A percentile compares a stretch with the other conserved stretches of the same genome.
These are phyloP conservation scores for Penicillium herquei DNA, from an alignment of 495 filamentous ascomycete species.

Conservation along the genomic window DNA sequence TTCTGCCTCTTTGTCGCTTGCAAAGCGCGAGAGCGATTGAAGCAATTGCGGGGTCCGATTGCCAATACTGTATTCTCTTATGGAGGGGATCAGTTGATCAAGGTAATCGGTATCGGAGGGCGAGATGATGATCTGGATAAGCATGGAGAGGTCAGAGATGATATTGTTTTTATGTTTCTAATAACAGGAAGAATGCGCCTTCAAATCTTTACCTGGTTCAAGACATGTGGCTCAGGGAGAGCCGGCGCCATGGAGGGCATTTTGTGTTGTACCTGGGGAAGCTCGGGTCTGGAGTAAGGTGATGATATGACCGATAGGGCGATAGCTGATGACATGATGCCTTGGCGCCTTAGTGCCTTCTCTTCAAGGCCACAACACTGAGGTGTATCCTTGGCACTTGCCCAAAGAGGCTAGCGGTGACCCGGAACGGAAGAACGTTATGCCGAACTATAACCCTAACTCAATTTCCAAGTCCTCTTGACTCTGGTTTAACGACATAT, in stretches of 20 bases:
- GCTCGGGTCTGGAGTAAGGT: neutral
- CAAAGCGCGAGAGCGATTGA: constrained; percentile 74
- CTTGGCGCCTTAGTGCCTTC: no score
- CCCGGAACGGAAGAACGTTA: no score
- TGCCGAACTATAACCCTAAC: no score
- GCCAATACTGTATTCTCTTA: constrained; percentile 83
- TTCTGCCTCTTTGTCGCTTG: constrained; percentile 80
- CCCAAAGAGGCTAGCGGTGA: no score
- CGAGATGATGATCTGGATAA: constrained; percentile 70
- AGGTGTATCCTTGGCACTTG: no score
- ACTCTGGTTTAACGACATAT: no score
- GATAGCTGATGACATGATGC: no score
- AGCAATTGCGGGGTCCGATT: constrained; percentile 71
- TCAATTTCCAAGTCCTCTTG: no score
- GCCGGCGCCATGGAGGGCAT: constrained; percentile 30
- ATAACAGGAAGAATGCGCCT: neutral
- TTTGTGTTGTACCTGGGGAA: constrained; percentile 6
- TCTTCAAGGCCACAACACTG: no score
- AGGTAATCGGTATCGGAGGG: constrained; percentile 91
- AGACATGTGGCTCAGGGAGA: constrained; percentile 37
- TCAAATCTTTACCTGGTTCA: constrained; percentile 37
- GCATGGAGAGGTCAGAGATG: neutral
- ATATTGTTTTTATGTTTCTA: no score
- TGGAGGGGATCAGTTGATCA: constrained; percentile 88
- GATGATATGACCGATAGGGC: neutral